These are phyloP conservation scores for Botryotinia globosa DNA, from an alignment of 2,329 filamentous ascomycete genomes.

Conservation along the genomic window DNA sequence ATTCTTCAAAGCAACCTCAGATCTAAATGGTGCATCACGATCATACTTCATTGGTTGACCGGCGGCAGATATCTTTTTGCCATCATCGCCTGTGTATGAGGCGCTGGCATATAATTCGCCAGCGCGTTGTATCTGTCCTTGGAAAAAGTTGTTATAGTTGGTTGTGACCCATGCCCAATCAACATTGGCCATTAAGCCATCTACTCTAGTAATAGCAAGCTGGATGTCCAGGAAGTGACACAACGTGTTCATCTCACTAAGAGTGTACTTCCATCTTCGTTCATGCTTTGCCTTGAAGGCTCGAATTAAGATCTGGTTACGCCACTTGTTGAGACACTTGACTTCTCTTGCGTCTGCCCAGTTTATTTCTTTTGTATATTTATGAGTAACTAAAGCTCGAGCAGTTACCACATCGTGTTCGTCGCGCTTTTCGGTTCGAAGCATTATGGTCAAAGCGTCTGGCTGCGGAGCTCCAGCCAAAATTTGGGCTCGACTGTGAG, in stretches of 20 bases:
- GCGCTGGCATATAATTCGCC: background rate
- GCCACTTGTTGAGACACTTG: slow-evolving; percentile 8
- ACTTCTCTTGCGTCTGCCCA: background rate
- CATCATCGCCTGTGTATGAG: background rate
- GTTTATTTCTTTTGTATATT: background rate
- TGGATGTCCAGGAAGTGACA: background rate
- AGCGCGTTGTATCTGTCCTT: background rate
- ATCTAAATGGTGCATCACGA: background rate
- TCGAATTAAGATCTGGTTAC: background rate
- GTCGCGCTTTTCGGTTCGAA: background rate
- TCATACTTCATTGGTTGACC: background rate
- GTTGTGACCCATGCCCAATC: background rate
- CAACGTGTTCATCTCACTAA: background rate
- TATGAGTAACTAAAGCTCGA: background rate
- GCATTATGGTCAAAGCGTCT: background rate
- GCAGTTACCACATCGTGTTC: background rate
- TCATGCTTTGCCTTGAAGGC: background rate
- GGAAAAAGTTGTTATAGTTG: background rate
- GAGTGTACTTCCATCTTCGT: background rate
- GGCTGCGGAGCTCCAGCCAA: background rate
- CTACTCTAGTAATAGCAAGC: background rate
- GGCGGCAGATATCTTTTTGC: background rate
- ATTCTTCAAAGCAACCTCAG: background rate
- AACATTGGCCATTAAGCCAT: background rate
- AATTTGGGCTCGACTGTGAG: background rate